Percentiles rank a stretch among this genome's conserved stretches.
These are phyloP conservation scores for Paulownia fortunei DNA, from an alignment of 257 asterid species.

Conservation along the genomic window DNA sequence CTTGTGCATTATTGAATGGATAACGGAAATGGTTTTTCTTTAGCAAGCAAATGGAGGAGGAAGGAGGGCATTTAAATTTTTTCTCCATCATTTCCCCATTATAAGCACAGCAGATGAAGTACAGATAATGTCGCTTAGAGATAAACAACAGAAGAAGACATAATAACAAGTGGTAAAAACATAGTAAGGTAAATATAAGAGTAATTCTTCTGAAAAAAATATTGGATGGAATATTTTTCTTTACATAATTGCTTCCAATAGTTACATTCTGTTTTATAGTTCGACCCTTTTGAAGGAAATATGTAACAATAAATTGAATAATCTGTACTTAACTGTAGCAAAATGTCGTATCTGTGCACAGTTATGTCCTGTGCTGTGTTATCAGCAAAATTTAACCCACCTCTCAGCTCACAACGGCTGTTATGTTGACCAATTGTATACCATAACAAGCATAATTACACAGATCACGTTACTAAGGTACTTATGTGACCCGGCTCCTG, in stretches of 20 bases:
- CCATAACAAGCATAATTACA: conserved; percentile 4
- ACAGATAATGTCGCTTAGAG: no score
- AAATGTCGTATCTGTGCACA: conserved; percentile 30
- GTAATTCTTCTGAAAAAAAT: background rate
- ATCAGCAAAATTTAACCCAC: conserved; percentile 25
- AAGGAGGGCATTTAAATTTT: no score
- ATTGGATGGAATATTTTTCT: background rate
- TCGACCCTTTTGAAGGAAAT: no score
- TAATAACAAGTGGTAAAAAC: background rate
- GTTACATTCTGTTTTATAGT: no score
- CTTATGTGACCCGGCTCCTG: background rate
- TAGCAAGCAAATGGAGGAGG: no score
- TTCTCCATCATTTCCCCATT: no score
- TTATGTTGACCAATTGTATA: background rate
- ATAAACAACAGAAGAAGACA: no score
- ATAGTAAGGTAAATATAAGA: background rate
- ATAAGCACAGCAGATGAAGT: no score
- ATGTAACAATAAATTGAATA: conserved; percentile 46
- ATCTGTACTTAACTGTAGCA: conserved; percentile 15
- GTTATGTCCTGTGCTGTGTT: conserved; percentile 22
- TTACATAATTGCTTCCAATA: conserved; percentile 18
- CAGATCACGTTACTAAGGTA: conserved; percentile 20
- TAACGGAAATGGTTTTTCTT: no score
- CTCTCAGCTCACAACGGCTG: conserved; percentile 32
- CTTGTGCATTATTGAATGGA: no score